phyloP scores from a whole-genome alignment of 768 basidiomycete genomes.

The Podaxis sp. region DNA sequence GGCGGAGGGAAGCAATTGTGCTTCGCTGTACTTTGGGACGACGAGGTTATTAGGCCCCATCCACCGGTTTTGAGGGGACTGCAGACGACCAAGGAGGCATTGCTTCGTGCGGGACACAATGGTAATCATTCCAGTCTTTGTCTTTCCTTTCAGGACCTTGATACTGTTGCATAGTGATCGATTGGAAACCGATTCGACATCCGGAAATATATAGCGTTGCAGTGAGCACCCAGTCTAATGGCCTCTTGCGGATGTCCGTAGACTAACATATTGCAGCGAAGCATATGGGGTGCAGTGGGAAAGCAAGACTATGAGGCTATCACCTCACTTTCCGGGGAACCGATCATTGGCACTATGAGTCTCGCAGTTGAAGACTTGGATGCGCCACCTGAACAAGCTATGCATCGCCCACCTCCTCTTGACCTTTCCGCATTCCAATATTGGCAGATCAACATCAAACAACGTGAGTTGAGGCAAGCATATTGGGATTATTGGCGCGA shows the following conservation, averaged over 20 bases:
- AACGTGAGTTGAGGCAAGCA: conserved; percentile 47
- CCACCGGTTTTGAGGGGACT: conserved; percentile 67
- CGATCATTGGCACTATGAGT: conserved; percentile 49
- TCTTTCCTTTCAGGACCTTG: background rate
- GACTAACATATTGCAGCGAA: conserved; percentile 24
- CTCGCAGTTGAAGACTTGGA: conserved; percentile 26
- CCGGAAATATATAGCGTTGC: conserved; percentile 36
- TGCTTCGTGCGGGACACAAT: conserved; percentile 62
- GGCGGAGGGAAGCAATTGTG: conserved; percentile 51
- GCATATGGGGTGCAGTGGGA: conserved; percentile 48
- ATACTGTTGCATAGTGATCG: conserved; percentile 48
- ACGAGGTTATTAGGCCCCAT: conserved; percentile 57
- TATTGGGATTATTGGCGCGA: conserved; percentile 66
- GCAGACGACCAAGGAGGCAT: conserved; percentile 51
- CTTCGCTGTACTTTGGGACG: conserved; percentile 67
- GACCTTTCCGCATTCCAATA: conserved; percentile 55
- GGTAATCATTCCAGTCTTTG: conserved; percentile 34
- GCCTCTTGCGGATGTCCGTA: background rate
- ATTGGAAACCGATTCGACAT: conserved; percentile 65
- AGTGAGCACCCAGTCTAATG: conserved; percentile 22
- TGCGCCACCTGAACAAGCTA: conserved; percentile 7
- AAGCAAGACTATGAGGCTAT: conserved; percentile 43
- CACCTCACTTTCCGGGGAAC: conserved; percentile 49
- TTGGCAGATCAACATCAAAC: conserved; percentile 65
- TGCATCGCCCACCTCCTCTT: conserved; percentile 26